Conservation (phyloP, 129 eudicot species). For the Artemisia annua region DNA sequence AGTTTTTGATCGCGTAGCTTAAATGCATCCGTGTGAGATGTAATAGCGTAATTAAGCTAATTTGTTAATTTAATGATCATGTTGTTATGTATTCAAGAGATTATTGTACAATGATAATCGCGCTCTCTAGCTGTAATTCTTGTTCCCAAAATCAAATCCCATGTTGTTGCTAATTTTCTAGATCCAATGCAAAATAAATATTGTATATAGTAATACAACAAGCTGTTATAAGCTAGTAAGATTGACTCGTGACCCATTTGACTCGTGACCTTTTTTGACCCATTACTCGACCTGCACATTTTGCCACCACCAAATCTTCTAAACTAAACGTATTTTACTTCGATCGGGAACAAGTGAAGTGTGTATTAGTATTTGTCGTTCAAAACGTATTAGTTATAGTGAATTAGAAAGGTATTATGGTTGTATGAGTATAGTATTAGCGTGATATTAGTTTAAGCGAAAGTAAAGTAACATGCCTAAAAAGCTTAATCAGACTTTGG, state of each 20-base stretch:
- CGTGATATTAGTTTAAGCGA: neutral
- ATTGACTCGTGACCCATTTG: too few relatives aligned
- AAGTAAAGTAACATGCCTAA: slow-evolving; percentile 7
- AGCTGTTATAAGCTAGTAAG: too few relatives aligned
- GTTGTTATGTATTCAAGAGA: slow-evolving; percentile 12
- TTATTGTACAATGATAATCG: neutral
- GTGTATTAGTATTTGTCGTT: too few relatives aligned
- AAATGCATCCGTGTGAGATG: slow-evolving; percentile 36
- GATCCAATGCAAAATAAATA: neutral
- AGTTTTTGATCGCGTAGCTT: slow-evolving; percentile 11
- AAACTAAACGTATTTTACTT: too few relatives aligned
- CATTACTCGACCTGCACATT: too few relatives aligned
- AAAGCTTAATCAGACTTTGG: slow-evolving; percentile 16
- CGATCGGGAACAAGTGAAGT: too few relatives aligned
- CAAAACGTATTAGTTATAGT: too few relatives aligned
- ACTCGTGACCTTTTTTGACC: too few relatives aligned
- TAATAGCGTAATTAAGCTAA: slow-evolving; percentile 28
- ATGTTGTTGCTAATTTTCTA: neutral
- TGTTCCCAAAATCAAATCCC: slow-evolving; percentile 25
- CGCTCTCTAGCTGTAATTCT: neutral
- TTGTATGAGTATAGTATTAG: neutral
- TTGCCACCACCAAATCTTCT: too few relatives aligned
- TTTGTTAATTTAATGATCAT: slow-evolving; percentile 11
- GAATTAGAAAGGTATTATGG: too few relatives aligned
- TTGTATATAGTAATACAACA: neutral